These are phyloP conservation scores for Rhinocladiella mackenziei DNA, from an alignment of 2,329 filamentous ascomycete species.

Conservation along the genomic window DNA sequence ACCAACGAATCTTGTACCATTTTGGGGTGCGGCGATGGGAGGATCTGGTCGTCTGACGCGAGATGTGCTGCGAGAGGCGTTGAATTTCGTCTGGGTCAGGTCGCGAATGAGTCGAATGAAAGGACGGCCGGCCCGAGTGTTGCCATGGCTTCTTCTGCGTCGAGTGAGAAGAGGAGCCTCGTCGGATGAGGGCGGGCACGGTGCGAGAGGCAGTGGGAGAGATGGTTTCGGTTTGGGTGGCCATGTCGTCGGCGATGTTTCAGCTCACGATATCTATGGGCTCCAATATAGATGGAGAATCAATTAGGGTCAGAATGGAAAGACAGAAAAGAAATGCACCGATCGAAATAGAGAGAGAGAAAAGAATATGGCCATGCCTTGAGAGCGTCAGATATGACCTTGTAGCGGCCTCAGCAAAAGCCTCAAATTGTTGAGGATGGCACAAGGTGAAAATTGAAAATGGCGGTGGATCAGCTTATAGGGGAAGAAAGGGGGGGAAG, in stretches of 20 bases:
- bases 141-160: conserved; percentile 26
- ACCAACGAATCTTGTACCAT: conserved; percentile 74
- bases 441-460: no score
- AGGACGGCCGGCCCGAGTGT: conserved; percentile 15
- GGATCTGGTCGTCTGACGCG: conserved; percentile 17
- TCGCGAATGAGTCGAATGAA: conserved; percentile 23
- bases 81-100: conserved; percentile 26
- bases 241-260: conserved; percentile 6
- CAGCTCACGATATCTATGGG: no score
- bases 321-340: not conserved
- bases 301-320: not conserved
- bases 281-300: no score
- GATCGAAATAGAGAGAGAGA: not conserved
- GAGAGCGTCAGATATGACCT: no score
- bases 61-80: conserved; percentile 21
- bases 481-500: no score
- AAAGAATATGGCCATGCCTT: not conserved
- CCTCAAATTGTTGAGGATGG: no score
- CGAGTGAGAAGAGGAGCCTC: conserved; percentile 24
- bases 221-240: conserved; percentile 18
- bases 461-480: no score
- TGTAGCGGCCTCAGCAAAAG: no score
- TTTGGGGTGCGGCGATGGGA: conserved; percentile 29
- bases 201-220: conserved; percentile 12
- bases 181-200: conserved; percentile 7